Evolutionary conservation across 225 moss, liverwort and hornwort genomes (phyloP), one percentile per base, ranked within the genome.

Genomic region (Polytrichum formosum): DNA sequence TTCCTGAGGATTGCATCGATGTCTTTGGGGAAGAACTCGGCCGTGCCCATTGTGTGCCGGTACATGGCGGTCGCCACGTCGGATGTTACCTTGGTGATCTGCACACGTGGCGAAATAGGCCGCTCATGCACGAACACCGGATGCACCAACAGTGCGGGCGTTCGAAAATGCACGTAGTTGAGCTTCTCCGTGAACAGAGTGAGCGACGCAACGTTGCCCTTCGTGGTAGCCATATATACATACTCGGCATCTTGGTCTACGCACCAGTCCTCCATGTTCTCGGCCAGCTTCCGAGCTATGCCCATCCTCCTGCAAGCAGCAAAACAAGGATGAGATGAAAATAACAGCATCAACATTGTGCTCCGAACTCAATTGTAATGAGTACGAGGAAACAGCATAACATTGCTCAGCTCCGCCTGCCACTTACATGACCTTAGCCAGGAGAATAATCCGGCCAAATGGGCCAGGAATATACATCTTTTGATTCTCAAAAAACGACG

Each of bases 231-330:
- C 20, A 83, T 80, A 21, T 89, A 89, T 2, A 83, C 81, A 56
- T 83, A 89, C 67, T 86, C 78, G 5, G 81, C 86, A 10, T 76
- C 81, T 70, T 90, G 78, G 2, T 81, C 77, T 70, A 72, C 69
- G 78, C 89, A 90, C 89, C 89, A 90, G 17, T 82, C 81, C 71
- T 90, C 89, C 89, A 90, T 90, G 35, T 69, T 75, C 26, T 28
- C 28, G 1, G 83, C 81, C 4, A 90, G 79, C 21, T 77, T 83
- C n/a, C 64, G 53, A 6, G 81, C 89, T 55, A 90, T 84, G 60
- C 86, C 86, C 83, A 84, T 81, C 62, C 86, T 79, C 79, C 86
- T 90, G 76, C 29, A 71, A 37, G 20, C 10, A 46, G 3, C 31
- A n/a, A 26, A 61, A 1, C 46, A 46, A 46, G 46, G 13, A 16